These are phyloP conservation scores for Saccharomycopsis hybrid DNA, from an alignment of 1,139 yeast species.

Conservation along the genomic window DNA sequence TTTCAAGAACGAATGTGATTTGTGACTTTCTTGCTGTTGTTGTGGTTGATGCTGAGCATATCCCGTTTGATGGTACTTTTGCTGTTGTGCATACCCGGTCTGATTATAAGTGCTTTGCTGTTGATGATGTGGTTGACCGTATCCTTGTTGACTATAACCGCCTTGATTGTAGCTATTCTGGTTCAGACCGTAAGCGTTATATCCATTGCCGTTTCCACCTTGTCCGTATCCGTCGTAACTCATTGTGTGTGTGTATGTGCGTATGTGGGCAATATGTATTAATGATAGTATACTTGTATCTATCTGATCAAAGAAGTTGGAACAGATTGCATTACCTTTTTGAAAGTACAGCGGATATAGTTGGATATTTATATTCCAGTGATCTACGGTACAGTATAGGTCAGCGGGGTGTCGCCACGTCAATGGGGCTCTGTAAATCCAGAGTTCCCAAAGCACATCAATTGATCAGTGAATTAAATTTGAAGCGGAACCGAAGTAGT, in stretches of 20 bases:
- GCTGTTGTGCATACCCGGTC: neutral
- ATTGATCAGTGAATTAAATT: too few species aligned
- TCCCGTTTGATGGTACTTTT: neutral
- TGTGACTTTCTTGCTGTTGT: neutral
- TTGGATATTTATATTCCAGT: too few species aligned
- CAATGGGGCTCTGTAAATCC: too few species aligned
- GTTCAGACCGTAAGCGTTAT: constrained; percentile 2
- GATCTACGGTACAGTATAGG: too few species aligned
- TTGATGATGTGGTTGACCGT: constrained; percentile 6
- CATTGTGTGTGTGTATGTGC: neutral
- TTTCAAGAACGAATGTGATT: constrained; percentile 5
- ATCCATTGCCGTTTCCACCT: neutral
- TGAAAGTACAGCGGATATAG: too few species aligned
- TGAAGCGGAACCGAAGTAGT: too few species aligned
- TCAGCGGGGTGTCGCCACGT: too few species aligned
- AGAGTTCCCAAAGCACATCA: too few species aligned
- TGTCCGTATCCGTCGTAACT: constrained; percentile 11
- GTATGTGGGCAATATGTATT: too few species aligned
- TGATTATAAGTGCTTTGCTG: constrained; percentile 2
- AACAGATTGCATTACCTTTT: too few species aligned
- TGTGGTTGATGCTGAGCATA: neutral
- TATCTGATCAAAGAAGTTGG: too few species aligned
- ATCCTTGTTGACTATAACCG: neutral
- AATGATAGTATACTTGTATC: too few species aligned
- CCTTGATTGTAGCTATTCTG: neutral